Base-by-base conservation (phyloP, 768 basidiomycete species). In the Pleurotus sapidus region DNA sequence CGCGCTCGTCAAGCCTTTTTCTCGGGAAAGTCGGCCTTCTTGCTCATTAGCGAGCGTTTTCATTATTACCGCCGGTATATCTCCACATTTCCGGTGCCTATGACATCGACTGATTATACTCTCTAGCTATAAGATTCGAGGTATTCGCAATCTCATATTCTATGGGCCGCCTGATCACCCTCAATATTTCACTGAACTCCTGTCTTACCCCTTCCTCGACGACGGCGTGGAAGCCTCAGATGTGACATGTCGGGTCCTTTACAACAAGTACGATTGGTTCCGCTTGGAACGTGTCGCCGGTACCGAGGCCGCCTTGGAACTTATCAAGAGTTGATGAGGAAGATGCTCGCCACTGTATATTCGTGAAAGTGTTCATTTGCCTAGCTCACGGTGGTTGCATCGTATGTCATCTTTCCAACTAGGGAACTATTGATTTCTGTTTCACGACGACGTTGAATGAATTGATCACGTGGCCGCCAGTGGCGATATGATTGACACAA, bases 21-120 rank as follows among this genome's bases (percentile, higher is more conserved):
- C 81, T 80, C 79, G 18, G 92, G 91, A 42, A 87, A 88, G 63
- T 93, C 88, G 62, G 77, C 89, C 0, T 93, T 98, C 77, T 70
- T 99, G 27, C 79, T 98, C 60, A 78, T 98, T 66, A 96, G 91
- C 64, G 97, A 99, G 68, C 86, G 97, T n/a, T 98, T 98, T 79
- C 95, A 99, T 71, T 99, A 98, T 71, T 98, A 93, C 79, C 84
- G 92, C 61, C 78, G 94, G 89, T 87, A 45, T 45, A 76, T 68
- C 39, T 38, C 18, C 14, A 25, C 53, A 6, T 40, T 3, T 45
- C 60, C 17, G 42, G 43, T 15, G 42, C 38, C 12, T 23, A 5
- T 25, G 55, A 45, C 43, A 17, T 53, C 17, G 20, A 50, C 17
- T 20, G 25, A 51, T 37, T 56, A 15, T 4, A 34, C 17, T 24